Conservation (phyloP, 345 rosid species). For the Murraya paniculata region DNA sequence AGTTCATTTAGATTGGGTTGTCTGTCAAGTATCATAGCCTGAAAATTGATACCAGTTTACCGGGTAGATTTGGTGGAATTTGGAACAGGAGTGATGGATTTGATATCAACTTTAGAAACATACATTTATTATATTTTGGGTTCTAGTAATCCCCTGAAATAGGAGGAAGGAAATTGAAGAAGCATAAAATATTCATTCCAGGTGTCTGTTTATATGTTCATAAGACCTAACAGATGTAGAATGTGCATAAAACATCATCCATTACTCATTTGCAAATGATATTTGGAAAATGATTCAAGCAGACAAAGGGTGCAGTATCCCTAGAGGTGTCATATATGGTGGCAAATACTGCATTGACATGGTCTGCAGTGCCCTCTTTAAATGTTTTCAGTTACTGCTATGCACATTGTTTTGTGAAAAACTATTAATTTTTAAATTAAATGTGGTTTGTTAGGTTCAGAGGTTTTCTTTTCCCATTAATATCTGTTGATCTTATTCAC, state of each 20-base stretch:
- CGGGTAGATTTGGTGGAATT: background rate
- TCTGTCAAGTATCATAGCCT: background rate
- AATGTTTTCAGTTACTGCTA: background rate
- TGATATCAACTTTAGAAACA: background rate
- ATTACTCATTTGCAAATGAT: background rate
- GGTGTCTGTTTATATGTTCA: background rate
- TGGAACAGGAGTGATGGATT: background rate
- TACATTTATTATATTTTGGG: background rate
- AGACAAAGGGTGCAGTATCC: background rate
- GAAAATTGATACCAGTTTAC: background rate
- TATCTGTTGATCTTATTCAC: no score
- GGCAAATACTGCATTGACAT: background rate
- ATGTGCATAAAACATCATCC: no score
- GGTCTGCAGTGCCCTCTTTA: background rate
- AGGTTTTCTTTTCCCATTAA: background rate
- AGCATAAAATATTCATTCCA: background rate
- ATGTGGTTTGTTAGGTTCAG: background rate
- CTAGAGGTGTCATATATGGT: background rate
- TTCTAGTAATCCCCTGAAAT: background rate
- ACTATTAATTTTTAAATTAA: background rate
- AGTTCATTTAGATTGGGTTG: background rate
- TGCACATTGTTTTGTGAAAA: background rate
- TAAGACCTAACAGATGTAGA: no score
- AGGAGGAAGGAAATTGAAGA: background rate
- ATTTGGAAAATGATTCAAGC: background rate